Evolutionary conservation across 1,284 basidiomycete species (phyloP).

Genomic region (Pholiota adiposa): DNA sequence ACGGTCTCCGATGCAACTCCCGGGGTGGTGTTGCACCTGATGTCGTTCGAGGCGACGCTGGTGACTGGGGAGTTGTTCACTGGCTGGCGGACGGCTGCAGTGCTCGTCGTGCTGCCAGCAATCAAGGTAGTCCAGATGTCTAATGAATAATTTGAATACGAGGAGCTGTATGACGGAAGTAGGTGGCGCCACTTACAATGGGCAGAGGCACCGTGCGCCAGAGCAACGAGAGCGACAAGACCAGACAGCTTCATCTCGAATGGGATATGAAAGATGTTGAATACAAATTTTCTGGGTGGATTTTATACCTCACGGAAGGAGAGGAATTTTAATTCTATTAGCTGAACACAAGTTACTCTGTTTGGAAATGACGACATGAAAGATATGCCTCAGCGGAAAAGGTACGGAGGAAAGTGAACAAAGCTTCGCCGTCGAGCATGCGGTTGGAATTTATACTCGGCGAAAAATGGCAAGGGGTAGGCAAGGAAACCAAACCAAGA

Average conservation of each 20-base stretch:
- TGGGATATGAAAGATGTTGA: background rate
- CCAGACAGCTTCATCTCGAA: conserved; percentile 33
- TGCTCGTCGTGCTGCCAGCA: conserved; percentile 37
- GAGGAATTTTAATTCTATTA: background rate
- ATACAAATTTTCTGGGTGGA: background rate
- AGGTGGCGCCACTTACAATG: conserved; percentile 33
- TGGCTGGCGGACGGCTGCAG: conserved; percentile 39
- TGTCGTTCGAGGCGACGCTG: conserved; percentile 35
- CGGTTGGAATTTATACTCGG: background rate
- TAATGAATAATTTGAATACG: conserved; percentile 12
- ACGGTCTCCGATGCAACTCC: conserved; percentile 39
- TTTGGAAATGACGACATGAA: background rate
- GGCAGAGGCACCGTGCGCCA: conserved; percentile 36
- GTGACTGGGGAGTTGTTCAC: conserved; percentile 46
- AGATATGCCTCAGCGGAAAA: background rate
- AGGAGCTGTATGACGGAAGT: background rate
- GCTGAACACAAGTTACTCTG: background rate
- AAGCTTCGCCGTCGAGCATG: background rate
- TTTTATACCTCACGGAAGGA: background rate
- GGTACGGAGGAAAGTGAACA: background rate
- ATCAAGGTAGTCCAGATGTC: conserved; percentile 46
- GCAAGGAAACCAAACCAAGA: background rate
- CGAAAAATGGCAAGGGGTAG: background rate
- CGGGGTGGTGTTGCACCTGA: conserved; percentile 44
- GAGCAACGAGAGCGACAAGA: conserved; percentile 27